Evolutionary conservation across 1,284 basidiomycete genomes (phyloP), one percentile per base, ranked within the genome.

Genomic region (Rhodotorula glutinis): DNA sequence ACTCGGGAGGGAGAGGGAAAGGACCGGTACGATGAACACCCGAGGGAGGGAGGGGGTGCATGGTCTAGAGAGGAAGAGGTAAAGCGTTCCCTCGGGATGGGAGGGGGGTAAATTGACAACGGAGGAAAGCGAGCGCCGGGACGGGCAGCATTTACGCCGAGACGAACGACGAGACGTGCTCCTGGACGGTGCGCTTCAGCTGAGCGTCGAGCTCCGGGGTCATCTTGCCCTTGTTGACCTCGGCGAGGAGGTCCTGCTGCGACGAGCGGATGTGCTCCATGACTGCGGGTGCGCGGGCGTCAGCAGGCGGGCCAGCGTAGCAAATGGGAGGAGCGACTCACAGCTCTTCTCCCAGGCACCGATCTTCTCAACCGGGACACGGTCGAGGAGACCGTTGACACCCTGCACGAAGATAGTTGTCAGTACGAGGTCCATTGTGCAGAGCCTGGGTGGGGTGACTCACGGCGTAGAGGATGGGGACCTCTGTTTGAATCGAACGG

Each of bases 191-290:
- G 83, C 88, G 89, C 88, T 92, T 93, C 82, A 94, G 93, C 85
- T 92, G 87, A 70, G 83, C 85, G 84, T 97, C 93, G 70, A 96
- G 85, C 79, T 93, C 92, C 70, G 88, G 86, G 71, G 89, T 92
- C 79, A 96, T 88, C 71, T 83, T 85, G 73, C 93, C 94, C 73
- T 84, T 83, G 65, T 87, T 81, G 77, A 97, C 93, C 82, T 94
- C 77, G 53, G 75, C 69, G 47, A 80, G 75, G 51, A 80, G 75
- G 59, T 73, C 75, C 58, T 74, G 73, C 74, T 80, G 75, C 53
- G 62, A 60, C 53, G 63, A 60, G 52, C 60, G 58, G 59, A 76
- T 68, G 66, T 74, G 65, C 78, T 85, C 83, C 62, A 94, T 85
- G 76, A 95, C 55, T 56, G 55, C 41, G 40, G 10, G 41, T 3